Base-by-base conservation (phyloP, 805 yeast species). In the Metschnikowia borealis region DNA sequence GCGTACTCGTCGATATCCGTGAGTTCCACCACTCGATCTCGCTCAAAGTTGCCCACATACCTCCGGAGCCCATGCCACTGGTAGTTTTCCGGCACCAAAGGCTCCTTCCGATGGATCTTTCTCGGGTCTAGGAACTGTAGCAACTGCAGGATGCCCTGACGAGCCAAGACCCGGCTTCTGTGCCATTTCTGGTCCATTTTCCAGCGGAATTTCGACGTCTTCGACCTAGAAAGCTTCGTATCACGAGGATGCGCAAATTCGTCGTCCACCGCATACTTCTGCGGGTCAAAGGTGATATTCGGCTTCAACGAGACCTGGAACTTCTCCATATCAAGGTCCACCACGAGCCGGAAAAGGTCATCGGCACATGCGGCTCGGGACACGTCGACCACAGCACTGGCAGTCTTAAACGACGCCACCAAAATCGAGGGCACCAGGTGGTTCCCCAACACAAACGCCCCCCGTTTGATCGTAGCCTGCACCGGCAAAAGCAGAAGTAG, bases 391-490 rank as follows among this genome's bases (percentile, higher is more conserved):
- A 73, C 49, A 0, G 89, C 90, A 13, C 68, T 67, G 1, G 82
- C 82, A 1, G 73, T 62, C 5, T 77, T 72, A 58, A 77, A 85
- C 7, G 89, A 83, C 3, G 78, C 71, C 3, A 89, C 82, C 40
- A 87, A 54, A 10, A 94, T 68, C 0, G 91, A 81, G 1, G 94
- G 84, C 0, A 97, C 89, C 14, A 81, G 77, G 52, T 77, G 74
- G 65, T 91, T 92, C 7, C 99, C 99, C 18, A 89, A 60, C 1
- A 89, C 85, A 26, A 89, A 44, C 0, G 96, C 85, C 1, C 92
- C 89, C 49, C 80, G 84, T 41, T 73, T 78, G 11, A 88, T 71
- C 6, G 70, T 66, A 2, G 89, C 44, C 13, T 80, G 78, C 2
- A 92, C 57, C 0, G 99, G 99, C 10, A 89, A 68, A 11, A 76